Conservation (phyloP, 306 rosid species). For the Benincasa hispida region DNA sequence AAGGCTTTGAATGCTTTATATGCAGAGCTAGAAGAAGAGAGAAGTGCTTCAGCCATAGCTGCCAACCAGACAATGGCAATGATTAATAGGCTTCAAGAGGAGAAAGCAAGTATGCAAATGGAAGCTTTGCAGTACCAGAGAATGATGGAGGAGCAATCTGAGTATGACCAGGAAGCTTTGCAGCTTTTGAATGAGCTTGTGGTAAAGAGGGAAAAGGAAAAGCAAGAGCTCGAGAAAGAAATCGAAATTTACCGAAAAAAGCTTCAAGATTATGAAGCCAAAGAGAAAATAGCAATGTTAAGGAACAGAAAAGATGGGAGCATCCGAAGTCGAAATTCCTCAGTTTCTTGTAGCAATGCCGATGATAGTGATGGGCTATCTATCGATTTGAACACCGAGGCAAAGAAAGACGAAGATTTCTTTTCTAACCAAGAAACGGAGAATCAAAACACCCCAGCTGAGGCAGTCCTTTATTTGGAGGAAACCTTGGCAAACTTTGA, state of each 20-base stretch:
- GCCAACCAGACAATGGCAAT: constrained; percentile 97
- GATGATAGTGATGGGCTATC: constrained; percentile 83
- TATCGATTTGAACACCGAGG: constrained; percentile 45
- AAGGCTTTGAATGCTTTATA: constrained; percentile 59
- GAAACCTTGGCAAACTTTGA: constrained; percentile 71
- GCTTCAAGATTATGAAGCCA: constrained; percentile 63
- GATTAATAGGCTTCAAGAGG: constrained; percentile 98
- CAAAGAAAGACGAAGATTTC: constrained; percentile 54
- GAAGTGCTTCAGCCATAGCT: constrained; percentile 88
- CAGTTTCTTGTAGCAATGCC: constrained; percentile 58
- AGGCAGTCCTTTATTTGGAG: constrained; percentile 60
- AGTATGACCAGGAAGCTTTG: constrained; percentile 90
- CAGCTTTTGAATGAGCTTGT: constrained; percentile 85
- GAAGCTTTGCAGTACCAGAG: constrained; percentile 96
- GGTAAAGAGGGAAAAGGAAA: constrained; percentile 82
- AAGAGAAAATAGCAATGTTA: constrained; percentile 42
- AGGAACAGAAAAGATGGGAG: constrained; percentile 40
- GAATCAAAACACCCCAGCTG: constrained; percentile 66
- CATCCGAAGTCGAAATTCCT: constrained; percentile 60
- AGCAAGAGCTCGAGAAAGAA: constrained; percentile 73
- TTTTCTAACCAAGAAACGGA: constrained; percentile 34
- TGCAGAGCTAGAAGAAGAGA: constrained; percentile 89
- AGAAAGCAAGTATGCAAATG: constrained; percentile 97
- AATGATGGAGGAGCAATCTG: constrained; percentile 99
- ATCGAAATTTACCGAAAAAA: constrained; percentile 56